A percentile compares a stretch with the other conserved stretches of the same genome.
Conservation (phyloP, 805 yeast species). For the Candida incommunis region DNA sequence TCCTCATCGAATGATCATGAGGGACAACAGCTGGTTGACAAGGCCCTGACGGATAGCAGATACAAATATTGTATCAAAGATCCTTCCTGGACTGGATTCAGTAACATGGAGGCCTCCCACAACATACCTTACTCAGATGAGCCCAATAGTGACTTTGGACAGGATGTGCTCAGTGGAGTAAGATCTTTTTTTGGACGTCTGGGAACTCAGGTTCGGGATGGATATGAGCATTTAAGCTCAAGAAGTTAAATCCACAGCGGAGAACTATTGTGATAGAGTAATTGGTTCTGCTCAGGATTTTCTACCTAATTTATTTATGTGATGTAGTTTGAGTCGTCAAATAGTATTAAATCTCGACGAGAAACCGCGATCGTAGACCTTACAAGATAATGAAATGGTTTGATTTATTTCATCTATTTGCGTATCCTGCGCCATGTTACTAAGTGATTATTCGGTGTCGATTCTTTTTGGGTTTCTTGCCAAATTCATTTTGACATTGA, state of each 20-base stretch:
- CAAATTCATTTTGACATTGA: no score
- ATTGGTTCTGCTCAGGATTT: no score
- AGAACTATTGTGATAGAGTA: no score
- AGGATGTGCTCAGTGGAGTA: background rate
- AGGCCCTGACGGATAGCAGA: constrained; percentile 13
- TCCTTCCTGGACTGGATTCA: background rate
- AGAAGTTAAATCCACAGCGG: background rate
- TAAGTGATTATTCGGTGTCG: no score
- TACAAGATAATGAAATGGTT: no score
- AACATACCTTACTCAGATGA: background rate
- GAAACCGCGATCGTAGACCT: no score
- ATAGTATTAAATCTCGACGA: no score
- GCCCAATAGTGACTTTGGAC: background rate
- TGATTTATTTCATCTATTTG: no score
- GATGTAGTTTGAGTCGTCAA: no score
- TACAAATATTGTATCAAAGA: constrained; percentile 10
- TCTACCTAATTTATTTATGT: no score
- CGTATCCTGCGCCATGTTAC: no score
- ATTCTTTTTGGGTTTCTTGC: no score
- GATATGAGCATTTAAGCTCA: background rate
- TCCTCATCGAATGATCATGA: constrained; percentile 10
- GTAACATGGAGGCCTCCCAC: background rate
- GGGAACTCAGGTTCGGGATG: background rate
- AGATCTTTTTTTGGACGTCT: background rate
- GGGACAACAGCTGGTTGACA: constrained; percentile 14